Evolutionary conservation across 148 eudicot species (phyloP).

Genomic region (Selenicereus undatus): DNA sequence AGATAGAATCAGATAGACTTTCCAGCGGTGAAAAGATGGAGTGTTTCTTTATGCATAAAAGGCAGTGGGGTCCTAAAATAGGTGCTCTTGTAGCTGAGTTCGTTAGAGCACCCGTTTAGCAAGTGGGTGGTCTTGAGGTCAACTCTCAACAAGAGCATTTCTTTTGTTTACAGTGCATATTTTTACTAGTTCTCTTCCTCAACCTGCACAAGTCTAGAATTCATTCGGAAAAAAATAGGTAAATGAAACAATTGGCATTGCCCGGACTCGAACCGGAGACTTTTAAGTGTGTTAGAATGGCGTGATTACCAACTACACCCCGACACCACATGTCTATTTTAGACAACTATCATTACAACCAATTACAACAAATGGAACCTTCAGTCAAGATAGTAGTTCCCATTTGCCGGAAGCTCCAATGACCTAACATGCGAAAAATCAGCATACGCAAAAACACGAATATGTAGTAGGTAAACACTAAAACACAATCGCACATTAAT

Average conservation of each 20-base stretch:
- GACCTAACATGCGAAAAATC: too few relatives aligned
- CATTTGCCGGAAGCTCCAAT: too few relatives aligned
- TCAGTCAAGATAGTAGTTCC: too few relatives aligned
- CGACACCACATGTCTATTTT: slow-evolving; percentile 67
- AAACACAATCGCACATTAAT: too few relatives aligned
- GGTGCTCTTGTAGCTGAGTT: slow-evolving; percentile 1
- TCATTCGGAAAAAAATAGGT: not conserved
- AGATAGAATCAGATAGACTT: too few relatives aligned
- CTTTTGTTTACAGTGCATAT: not conserved
- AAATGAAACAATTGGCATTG: slow-evolving; percentile 46
- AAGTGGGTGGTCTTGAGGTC: not conserved
- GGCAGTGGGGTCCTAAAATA: too few relatives aligned
- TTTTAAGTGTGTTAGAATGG: slow-evolving; percentile 88
- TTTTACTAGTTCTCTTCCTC: not conserved
- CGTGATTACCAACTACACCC: slow-evolving; percentile 94
- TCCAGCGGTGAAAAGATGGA: too few relatives aligned
- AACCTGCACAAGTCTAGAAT: not conserved
- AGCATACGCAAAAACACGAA: too few relatives aligned
- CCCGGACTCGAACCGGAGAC: slow-evolving; percentile 84
- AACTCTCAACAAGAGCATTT: not conserved
- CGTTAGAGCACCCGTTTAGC: slow-evolving; percentile 1
- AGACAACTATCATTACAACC: not conserved
- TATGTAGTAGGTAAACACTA: too few relatives aligned
- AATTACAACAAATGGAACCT: too few relatives aligned
- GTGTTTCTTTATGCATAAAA: too few relatives aligned